These are phyloP conservation scores for Ceratocystis smalleyi DNA, from an alignment of 2,329 filamentous ascomycete species.

Conservation along the genomic window DNA sequence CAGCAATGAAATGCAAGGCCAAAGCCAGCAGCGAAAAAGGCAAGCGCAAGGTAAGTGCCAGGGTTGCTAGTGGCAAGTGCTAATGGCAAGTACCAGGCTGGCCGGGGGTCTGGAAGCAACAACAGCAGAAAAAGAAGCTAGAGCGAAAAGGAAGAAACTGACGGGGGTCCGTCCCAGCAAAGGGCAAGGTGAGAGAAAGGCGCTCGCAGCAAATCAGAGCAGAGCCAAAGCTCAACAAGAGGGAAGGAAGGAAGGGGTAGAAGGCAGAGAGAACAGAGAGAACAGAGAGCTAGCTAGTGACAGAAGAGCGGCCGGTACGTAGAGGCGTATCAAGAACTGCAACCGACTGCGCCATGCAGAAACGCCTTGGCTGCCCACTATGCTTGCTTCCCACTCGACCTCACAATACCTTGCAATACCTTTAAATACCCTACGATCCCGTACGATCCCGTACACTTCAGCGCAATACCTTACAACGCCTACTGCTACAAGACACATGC, in stretches of 20 bases:
- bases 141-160: not conserved
- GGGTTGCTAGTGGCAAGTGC: not conserved
- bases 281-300: too few relatives aligned
- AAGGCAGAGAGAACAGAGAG: too few relatives aligned
- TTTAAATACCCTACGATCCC: too few relatives aligned
- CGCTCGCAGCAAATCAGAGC: not conserved
- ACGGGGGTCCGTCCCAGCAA: not conserved
- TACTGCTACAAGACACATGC: too few relatives aligned
- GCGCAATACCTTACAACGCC: too few relatives aligned
- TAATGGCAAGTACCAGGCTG: not conserved
- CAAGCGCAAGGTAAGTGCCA: not conserved
- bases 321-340: too few relatives aligned
- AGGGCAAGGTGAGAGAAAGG: not conserved
- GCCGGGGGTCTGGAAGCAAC: not conserved
- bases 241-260: constrained; percentile 13
- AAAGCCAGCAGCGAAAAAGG: not conserved
- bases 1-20: not conserved
- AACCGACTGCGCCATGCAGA: too few relatives aligned
- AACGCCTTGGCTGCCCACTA: too few relatives aligned
- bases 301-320: too few relatives aligned
- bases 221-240: not conserved
- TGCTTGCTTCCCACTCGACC: too few relatives aligned
- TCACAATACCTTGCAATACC: too few relatives aligned
- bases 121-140: not conserved
- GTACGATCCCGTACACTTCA: too few relatives aligned